Evolutionary conservation across 805 yeast species (phyloP).

Genomic region (Wickerhamiella slavikovae): DNA sequence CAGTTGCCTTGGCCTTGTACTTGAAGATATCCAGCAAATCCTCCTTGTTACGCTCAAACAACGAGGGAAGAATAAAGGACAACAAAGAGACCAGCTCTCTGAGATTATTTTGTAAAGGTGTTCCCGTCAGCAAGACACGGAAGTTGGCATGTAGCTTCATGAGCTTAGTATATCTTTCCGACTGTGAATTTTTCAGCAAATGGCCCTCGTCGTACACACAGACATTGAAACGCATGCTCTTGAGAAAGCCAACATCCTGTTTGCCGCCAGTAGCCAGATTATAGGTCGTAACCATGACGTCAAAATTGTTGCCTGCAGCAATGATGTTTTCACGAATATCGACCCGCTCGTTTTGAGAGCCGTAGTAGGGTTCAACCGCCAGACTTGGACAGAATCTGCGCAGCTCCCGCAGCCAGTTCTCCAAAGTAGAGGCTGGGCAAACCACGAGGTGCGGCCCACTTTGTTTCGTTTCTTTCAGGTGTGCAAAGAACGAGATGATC

Average conservation of each 20-base stretch:
- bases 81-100: constrained; percentile 75
- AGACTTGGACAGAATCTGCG: constrained; percentile 65
- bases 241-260: constrained; percentile 60
- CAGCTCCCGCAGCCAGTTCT: constrained; percentile 94
- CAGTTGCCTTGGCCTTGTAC: constrained; percentile 61
- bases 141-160: constrained; percentile 74
- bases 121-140: constrained; percentile 78
- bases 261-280: constrained; percentile 76
- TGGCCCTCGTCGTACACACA: constrained; percentile 97
- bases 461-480: constrained; percentile 46
- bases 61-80: constrained; percentile 72
- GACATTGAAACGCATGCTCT: constrained; percentile 56
- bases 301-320: constrained; percentile 35
- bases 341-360: constrained; percentile 65
- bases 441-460: constrained; percentile 79
- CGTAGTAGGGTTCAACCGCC: constrained; percentile 82
- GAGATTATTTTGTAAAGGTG: constrained; percentile 87
- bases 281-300: constrained; percentile 87
- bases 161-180: constrained; percentile 72
- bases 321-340: constrained; percentile 54
- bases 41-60: constrained; percentile 64
- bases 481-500: constrained; percentile 79
- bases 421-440: constrained; percentile 91
- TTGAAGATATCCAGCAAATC: constrained; percentile 68
- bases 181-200: constrained; percentile 72